Evolutionary conservation across 805 yeast genomes (phyloP).

Genomic region (Hanseniaspora vineae): DNA sequence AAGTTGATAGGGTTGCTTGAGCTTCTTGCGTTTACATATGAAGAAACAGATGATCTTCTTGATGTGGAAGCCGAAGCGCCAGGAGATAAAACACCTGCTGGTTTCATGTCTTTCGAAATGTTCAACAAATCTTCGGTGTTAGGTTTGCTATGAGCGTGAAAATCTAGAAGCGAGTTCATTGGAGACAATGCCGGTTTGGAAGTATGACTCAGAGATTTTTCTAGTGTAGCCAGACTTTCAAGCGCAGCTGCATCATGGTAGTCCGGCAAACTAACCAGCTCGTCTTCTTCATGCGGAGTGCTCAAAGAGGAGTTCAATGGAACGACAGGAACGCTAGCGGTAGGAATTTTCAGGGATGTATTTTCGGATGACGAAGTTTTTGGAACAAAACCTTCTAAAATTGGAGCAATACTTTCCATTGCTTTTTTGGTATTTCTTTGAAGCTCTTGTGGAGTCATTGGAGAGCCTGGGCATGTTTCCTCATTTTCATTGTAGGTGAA

Average conservation of each 20-base stretch:
- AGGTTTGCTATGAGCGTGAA: background rate
- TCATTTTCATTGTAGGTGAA: background rate
- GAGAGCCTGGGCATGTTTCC: background rate
- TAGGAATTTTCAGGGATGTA: slow-evolving; percentile 22
- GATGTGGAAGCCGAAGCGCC: background rate
- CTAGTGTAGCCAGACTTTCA: slow-evolving; percentile 11
- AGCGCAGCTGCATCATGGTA: slow-evolving; percentile 12
- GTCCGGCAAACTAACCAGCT: background rate
- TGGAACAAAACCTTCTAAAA: slow-evolving; percentile 59
- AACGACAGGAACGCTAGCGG: slow-evolving; percentile 15
- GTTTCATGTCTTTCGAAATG: background rate
- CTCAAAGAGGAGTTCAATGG: slow-evolving; percentile 5
- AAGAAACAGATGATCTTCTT: background rate
- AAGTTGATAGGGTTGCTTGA: background rate
- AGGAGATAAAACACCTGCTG: background rate
- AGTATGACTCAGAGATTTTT: slow-evolving; percentile 15
- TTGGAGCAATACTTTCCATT: slow-evolving; percentile 71
- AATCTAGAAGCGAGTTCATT: slow-evolving; percentile 3
- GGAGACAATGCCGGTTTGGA: slow-evolving; percentile 7
- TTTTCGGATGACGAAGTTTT: slow-evolving; percentile 47
- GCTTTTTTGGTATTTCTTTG: slow-evolving; percentile 36
- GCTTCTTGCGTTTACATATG: background rate
- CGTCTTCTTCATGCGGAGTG: slow-evolving; percentile 7
- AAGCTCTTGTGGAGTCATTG: slow-evolving; percentile 22
- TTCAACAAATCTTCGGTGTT: background rate